Evolutionary conservation across 164 flowering plant species (phyloP).

Genomic region (Echeveria elegans): DNA sequence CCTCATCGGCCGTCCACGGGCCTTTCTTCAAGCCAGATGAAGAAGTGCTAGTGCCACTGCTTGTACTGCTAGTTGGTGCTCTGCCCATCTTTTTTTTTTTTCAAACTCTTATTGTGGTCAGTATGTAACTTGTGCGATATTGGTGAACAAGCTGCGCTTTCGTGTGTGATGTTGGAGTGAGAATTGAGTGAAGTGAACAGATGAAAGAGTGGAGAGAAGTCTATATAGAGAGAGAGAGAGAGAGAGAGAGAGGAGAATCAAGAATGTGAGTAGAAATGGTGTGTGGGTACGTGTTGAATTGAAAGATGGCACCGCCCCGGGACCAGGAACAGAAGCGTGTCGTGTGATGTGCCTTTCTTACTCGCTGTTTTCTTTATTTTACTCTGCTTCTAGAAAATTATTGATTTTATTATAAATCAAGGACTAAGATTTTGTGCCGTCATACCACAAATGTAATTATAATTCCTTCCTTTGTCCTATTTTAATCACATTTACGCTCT

Average conservation of each 20-base stretch:
- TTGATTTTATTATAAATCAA: neutral
- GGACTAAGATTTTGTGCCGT: too few relatives aligned
- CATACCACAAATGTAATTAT: too few relatives aligned
- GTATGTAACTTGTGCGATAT: too few relatives aligned
- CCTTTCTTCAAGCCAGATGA: neutral
- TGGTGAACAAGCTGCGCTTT: too few relatives aligned
- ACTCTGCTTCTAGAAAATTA: neutral
- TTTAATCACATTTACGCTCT: too few relatives aligned
- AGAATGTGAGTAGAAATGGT: too few relatives aligned
- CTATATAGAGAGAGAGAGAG: neutral
- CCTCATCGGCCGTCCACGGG: neutral
- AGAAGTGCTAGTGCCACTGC: neutral
- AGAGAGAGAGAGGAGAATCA: too few relatives aligned
- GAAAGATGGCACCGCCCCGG: neutral
- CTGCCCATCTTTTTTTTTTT: neutral
- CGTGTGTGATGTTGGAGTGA: neutral
- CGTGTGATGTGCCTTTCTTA: too few relatives aligned
- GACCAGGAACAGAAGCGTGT: too few relatives aligned
- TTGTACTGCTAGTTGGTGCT: neutral
- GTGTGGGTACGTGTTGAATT: conserved; percentile 1
- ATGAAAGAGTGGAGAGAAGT: neutral
- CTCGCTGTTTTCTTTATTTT: neutral
- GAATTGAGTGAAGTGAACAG: neutral
- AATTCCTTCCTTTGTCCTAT: too few relatives aligned
- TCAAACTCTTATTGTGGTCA: neutral